A percentile compares a stretch with the other conserved stretches of the same genome.
These are phyloP conservation scores for Backusella luteola DNA, from an alignment of 192 early-diverging fungal genomes.

Conservation along the genomic window DNA sequence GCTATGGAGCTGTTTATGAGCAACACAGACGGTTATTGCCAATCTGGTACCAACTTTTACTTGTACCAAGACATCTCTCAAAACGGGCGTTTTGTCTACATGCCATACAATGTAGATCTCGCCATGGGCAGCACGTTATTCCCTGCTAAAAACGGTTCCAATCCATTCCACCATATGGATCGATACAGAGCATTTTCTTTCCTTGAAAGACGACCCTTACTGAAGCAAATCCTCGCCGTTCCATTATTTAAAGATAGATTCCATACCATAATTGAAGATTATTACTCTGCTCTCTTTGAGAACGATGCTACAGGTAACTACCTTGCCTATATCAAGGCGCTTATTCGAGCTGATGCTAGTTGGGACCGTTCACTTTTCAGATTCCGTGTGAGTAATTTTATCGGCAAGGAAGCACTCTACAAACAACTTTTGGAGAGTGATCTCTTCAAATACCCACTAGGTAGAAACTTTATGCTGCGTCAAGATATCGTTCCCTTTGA, in stretches of 20 bases:
- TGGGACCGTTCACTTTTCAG: constrained; percentile 35
- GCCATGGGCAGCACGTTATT: constrained; percentile 30
- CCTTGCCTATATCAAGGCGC: constrained; percentile 21
- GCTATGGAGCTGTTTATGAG: constrained; percentile 37
- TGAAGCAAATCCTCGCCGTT: constrained; percentile 32
- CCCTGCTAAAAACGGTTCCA: background rate
- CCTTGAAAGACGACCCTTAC: constrained; percentile 17
- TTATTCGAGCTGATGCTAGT: constrained; percentile 37
- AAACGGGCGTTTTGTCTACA: constrained; percentile 31
- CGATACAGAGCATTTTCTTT: constrained; percentile 7
- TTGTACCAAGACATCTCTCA: constrained; percentile 40
- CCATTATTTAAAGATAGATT: constrained; percentile 32
- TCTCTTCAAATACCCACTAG: constrained; percentile 5
- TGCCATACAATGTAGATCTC: constrained; percentile 38
- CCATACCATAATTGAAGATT: constrained; percentile 31
- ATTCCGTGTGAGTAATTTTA: background rate
- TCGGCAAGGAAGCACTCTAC: background rate
- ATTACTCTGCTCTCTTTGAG: constrained; percentile 29
- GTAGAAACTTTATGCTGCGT: background rate
- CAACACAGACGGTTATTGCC: constrained; percentile 36
- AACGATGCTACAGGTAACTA: constrained; percentile 17
- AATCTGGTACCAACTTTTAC: constrained; percentile 36
- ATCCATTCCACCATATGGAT: background rate
- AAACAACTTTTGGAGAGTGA: background rate
- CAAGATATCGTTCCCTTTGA: constrained; percentile 11